phyloP scores from a whole-genome alignment of 208 protist genomes.

The Wallacemonas sp. region DNA sequence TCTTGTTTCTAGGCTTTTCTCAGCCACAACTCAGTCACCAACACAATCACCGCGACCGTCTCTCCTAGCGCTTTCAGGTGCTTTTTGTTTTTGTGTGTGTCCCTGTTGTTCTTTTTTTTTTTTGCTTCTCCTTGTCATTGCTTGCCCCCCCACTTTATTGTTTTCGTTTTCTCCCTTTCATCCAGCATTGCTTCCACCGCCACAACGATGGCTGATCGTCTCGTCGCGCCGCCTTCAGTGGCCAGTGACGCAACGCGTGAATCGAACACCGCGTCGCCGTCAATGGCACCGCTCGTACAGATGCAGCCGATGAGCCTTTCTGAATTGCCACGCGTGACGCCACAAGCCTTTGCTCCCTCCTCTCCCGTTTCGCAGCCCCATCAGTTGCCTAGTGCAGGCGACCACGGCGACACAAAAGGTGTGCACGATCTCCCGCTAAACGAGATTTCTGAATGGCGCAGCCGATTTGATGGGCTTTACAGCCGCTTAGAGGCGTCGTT shows the following conservation, averaged over 20 bases:
- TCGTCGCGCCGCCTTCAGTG: too few species aligned
- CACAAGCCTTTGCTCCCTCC: not conserved
- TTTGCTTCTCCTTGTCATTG: not conserved
- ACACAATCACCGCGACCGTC: too few species aligned
- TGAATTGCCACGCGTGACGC: not conserved
- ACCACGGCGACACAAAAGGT: not conserved
- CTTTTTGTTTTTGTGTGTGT: too few species aligned
- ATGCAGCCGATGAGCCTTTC: not conserved
- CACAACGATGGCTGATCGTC: too few species aligned
- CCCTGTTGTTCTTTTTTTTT: not conserved
- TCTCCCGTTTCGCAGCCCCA: too few species aligned
- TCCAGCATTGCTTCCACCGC: too few species aligned
- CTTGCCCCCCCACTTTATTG: not conserved
- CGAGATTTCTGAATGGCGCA: conserved; percentile 4
- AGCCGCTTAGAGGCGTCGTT: not conserved
- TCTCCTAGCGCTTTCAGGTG: too few species aligned
- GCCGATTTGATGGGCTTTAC: conserved; percentile 5
- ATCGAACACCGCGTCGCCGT: not conserved
- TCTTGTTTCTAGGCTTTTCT: too few species aligned
- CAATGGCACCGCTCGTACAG: too few species aligned
- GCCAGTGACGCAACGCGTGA: too few species aligned
- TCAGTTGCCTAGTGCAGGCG: not conserved
- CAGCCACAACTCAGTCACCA: too few species aligned
- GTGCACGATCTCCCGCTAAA: not conserved
- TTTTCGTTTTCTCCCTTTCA: not conserved